phyloP scores from a whole-genome alignment of 495 filamentous ascomycete genomes.

The Wilcoxina mikolae region DNA sequence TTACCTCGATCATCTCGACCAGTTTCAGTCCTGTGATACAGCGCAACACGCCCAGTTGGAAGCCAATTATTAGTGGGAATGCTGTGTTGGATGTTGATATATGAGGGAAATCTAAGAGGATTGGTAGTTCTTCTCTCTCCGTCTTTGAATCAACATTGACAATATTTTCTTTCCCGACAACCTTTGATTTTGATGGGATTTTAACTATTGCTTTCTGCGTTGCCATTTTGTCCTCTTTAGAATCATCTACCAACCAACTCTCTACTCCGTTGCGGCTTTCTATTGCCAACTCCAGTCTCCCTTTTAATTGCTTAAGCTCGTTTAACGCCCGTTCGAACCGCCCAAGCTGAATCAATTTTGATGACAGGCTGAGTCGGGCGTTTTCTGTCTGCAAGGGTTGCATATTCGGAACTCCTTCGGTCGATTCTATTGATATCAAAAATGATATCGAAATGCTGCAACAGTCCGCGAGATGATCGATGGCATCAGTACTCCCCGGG shows the following conservation, averaged over 20 bases:
- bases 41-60: conserved; percentile 22
- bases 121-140: conserved; percentile 32
- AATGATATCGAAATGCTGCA: conserved; percentile 52
- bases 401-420: conserved; percentile 32
- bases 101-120: conserved; percentile 22
- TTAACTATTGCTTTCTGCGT: conserved; percentile 22
- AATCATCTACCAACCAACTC: conserved; percentile 4
- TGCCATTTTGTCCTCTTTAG: conserved; percentile 15
- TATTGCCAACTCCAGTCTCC: conserved; percentile 38
- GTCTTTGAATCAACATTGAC: conserved; percentile 30
- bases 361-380: conserved; percentile 62
- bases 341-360: conserved; percentile 55
- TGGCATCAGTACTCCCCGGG: conserved; percentile 14
- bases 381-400: conserved; percentile 66
- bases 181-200: conserved; percentile 26
- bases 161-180: conserved; percentile 30
- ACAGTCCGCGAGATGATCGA: conserved; percentile 49
- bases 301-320: conserved; percentile 57
- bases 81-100: conserved; percentile 10
- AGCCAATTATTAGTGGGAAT: conserved; percentile 22
- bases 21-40: conserved; percentile 26
- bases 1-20: conserved; percentile 18
- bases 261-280: not conserved
- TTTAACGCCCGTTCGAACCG: conserved; percentile 62
- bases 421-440: conserved; percentile 44